Evolutionary conservation across 2,329 filamentous ascomycete genomes (phyloP).

Genomic region (Aspergillus fischeri): DNA sequence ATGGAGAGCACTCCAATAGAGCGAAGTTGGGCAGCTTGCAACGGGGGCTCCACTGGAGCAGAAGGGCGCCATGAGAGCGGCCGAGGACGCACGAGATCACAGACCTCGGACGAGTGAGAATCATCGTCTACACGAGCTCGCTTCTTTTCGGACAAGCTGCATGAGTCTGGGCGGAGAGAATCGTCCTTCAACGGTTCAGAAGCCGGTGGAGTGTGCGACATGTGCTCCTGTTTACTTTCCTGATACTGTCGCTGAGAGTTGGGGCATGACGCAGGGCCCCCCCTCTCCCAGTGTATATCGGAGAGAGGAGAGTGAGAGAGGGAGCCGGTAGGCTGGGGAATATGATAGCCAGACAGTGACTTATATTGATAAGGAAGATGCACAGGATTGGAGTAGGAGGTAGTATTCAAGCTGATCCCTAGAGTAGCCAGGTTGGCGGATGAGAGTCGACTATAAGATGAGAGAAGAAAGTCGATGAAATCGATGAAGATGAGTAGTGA

Average conservation of each 20-base stretch:
- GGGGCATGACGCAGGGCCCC: conserved; percentile 38
- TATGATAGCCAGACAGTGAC: conserved; percentile 24
- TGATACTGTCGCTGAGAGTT: conserved; percentile 20
- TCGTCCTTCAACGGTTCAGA: conserved; percentile 28
- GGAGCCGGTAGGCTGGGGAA: conserved; percentile 24
- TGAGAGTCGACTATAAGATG: conserved; percentile 3
- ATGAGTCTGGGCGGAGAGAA: conserved; percentile 19
- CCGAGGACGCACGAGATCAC: conserved; percentile 26
- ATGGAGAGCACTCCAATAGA: conserved; percentile 41
- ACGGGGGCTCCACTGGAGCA: conserved; percentile 31
- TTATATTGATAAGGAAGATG: conserved; percentile 30
- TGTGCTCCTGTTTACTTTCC: conserved; percentile 33
- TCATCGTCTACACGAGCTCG: conserved; percentile 18
- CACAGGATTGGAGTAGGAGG: conserved; percentile 30
- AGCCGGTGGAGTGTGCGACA: conserved; percentile 35
- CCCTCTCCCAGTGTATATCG: conserved; percentile 35
- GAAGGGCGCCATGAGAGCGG: conserved; percentile 36
- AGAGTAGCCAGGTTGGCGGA: conserved; percentile 39
- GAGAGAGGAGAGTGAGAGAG: conserved; percentile 36
- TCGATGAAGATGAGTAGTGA: neutral
- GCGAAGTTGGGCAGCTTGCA: conserved; percentile 28
- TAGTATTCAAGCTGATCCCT: conserved; percentile 30
- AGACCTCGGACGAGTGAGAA: conserved; percentile 14
- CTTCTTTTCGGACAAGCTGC: conserved; percentile 20
- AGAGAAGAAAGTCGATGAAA: neutral